phyloP scores from a whole-genome alignment of 352 stramenopile genomes.

The Phytophthora kernoviae region DNA sequence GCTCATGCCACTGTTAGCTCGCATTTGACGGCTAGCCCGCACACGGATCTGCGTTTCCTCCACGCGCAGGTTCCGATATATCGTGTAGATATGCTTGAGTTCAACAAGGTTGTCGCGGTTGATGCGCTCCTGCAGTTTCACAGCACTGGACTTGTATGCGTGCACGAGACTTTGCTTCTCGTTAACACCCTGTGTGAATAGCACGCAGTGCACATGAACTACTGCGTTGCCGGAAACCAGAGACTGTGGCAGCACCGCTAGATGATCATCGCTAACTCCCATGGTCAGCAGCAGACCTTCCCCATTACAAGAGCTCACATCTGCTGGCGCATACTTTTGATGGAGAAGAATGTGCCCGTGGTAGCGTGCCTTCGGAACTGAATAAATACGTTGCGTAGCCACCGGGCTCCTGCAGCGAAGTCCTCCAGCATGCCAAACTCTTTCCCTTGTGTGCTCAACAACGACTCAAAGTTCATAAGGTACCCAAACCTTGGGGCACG shows the following conservation, averaged over 20 bases:
- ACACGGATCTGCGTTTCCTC: slow-evolving; percentile 42
- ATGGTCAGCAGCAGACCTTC: slow-evolving; percentile 72
- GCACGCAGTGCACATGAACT: slow-evolving; percentile 64
- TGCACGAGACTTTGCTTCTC: slow-evolving; percentile 87
- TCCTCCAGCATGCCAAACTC: slow-evolving; percentile 96
- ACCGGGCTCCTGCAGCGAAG: slow-evolving; percentile 82
- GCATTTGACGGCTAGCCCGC: slow-evolving; percentile 28
- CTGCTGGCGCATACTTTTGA: slow-evolving; percentile 64
- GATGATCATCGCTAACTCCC: slow-evolving; percentile 54
- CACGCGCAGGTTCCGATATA: slow-evolving; percentile 54
- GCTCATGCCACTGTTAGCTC: slow-evolving; percentile 17
- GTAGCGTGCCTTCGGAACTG: slow-evolving; percentile 64
- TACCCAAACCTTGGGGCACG: slow-evolving; percentile 64
- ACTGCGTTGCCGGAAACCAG: slow-evolving; percentile 49
- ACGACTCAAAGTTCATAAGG: slow-evolving; percentile 84
- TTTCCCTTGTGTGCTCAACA: slow-evolving; percentile 92
- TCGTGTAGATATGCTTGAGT: slow-evolving; percentile 61
- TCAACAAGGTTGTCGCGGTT: slow-evolving; percentile 83
- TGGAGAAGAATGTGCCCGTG: slow-evolving; percentile 50
- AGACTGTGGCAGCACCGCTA: slow-evolving; percentile 52
- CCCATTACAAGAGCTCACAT: slow-evolving; percentile 30
- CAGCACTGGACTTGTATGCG: slow-evolving; percentile 72
- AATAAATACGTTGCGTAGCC: slow-evolving; percentile 80
- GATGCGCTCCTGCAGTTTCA: slow-evolving; percentile 80
- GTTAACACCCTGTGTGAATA: slow-evolving; percentile 86